Conservation (phyloP, 345 rosid species). For the Rhodamnia argentea region DNA sequence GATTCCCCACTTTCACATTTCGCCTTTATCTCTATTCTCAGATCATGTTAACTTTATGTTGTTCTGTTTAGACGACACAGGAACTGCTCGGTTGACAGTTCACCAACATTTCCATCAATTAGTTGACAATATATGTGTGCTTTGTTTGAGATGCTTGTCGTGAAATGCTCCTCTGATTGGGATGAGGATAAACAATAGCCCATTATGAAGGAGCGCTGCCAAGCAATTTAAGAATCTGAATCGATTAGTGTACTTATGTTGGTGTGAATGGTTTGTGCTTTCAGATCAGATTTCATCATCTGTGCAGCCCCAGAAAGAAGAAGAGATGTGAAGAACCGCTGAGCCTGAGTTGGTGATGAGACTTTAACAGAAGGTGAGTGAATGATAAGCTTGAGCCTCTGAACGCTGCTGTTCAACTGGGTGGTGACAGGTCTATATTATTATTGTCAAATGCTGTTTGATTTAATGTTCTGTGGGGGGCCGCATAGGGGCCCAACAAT, state of each 20-base stretch:
- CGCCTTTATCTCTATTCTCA: conserved; percentile 8
- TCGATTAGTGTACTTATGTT: background rate
- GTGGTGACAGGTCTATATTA: conserved; percentile 25
- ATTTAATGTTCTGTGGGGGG: conserved; percentile 13
- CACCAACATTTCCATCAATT: background rate
- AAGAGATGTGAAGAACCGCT: background rate
- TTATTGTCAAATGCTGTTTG: conserved; percentile 8
- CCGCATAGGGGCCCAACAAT: conserved; percentile 16
- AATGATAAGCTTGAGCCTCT: conserved; percentile 16
- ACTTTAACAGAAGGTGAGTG: conserved; percentile 11
- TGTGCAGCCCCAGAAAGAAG: background rate
- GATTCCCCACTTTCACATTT: conserved; percentile 40
- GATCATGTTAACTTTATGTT: conserved; percentile 8
- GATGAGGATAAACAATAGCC: background rate
- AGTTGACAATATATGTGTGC: conserved; percentile 14
- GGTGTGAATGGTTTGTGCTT: background rate
- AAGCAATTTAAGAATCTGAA: background rate
- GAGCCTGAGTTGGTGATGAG: background rate
- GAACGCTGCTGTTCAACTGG: conserved; percentile 17
- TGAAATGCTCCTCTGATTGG: conserved; percentile 1
- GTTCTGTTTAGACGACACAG: background rate
- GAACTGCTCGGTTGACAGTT: conserved; percentile 16
- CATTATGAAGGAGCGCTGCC: background rate
- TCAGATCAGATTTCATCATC: background rate
- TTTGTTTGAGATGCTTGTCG: conserved; percentile 4